These are phyloP conservation scores for Pisolithus marmoratus DNA, from an alignment of 768 basidiomycete species.

Conservation along the genomic window DNA sequence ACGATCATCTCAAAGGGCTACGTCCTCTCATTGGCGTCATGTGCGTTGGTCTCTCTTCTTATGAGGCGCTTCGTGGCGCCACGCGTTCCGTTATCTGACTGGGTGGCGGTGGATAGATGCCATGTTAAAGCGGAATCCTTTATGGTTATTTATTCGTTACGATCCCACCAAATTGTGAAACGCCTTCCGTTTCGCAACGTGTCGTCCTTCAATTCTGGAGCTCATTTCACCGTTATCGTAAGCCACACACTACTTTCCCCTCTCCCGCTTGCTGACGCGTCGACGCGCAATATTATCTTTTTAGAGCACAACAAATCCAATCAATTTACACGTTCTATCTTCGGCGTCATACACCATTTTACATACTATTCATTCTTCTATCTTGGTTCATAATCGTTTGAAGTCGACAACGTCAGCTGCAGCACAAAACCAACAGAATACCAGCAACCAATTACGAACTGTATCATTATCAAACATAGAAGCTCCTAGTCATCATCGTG, in stretches of 20 bases:
- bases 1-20: conserved; percentile 27
- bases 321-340: conserved; percentile 52
- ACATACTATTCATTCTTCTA: conserved; percentile 43
- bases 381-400: conserved; percentile 38
- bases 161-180: conserved; percentile 46
- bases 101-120: conserved; percentile 12
- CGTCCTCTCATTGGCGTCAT: conserved; percentile 32
- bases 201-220: conserved; percentile 40
- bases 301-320: conserved; percentile 55
- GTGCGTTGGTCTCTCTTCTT: conserved; percentile 16
- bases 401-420: conserved; percentile 8
- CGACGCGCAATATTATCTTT: neutral
- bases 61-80: too few relatives aligned
- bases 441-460: conserved; percentile 21
- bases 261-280: neutral
- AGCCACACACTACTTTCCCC: conserved; percentile 18
- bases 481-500: conserved; percentile 3
- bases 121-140: conserved; percentile 15
- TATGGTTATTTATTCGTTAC: conserved; percentile 43
- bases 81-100: too few relatives aligned
- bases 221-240: conserved; percentile 53
- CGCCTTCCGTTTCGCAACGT: conserved; percentile 38
- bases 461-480: conserved; percentile 37
- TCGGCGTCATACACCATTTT: conserved; percentile 46
- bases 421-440: conserved; percentile 28